Percentiles rank a stretch among this genome's conserved stretches.
Evolutionary conservation across 2,329 filamentous ascomycete genomes (phyloP).

Genomic region (Colletotrichum sp.): DNA sequence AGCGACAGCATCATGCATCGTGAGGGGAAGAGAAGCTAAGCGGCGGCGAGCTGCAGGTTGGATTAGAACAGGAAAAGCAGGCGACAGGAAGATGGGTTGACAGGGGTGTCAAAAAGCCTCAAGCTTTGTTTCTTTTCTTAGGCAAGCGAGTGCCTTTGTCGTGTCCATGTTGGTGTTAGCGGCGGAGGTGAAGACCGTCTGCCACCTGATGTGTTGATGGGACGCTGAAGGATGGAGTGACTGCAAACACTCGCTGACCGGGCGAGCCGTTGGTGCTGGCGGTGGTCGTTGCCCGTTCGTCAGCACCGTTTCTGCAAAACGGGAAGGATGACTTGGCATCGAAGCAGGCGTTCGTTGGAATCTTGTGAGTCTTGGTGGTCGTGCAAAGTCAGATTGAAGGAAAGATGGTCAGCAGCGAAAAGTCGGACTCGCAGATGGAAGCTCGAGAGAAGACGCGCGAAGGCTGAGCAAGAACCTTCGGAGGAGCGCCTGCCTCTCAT

Average conservation of each 20-base stretch:
- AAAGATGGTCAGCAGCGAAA: neutral
- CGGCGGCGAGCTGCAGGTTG: neutral
- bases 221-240: too few relatives aligned
- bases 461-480: neutral
- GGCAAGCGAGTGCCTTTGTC: neutral
- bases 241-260: neutral
- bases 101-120: slow-evolving; percentile 1
- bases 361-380: neutral
- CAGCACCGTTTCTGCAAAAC: neutral
- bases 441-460: neutral
- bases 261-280: neutral
- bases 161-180: neutral
- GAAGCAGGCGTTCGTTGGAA: neutral
- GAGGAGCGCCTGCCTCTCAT: neutral
- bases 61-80: neutral
- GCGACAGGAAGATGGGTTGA: neutral
- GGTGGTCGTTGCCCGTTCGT: neutral
- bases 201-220: neutral
- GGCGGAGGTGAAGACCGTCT: neutral
- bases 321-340: neutral
- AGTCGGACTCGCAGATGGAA: neutral
- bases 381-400: neutral
- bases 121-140: slow-evolving; percentile 11
- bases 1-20: neutral
- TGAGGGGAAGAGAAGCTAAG: neutral